Base-by-base conservation (phyloP, 257 asterid genomes). In the Eustoma russellianum region DNA sequence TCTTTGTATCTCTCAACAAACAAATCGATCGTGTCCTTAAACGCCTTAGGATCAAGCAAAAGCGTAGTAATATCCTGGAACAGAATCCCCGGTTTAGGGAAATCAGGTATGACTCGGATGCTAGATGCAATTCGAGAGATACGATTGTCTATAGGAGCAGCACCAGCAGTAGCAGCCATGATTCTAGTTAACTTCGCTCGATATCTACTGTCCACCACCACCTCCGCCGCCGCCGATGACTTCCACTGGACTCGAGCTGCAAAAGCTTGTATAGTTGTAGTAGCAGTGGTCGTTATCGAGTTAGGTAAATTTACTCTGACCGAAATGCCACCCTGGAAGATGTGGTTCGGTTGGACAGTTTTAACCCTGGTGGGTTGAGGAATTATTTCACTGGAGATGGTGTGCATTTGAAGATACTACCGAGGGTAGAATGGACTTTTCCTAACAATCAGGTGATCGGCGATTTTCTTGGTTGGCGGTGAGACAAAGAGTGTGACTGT, bases 11-110 rank as follows among this genome's bases (percentile, higher is more conserved):
- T 74, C 79, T 86, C 98, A 35, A 82, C 96, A 54, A 90, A 90
- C 87, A 86, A 71, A 77, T 90, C 95, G 52, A 90, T 75, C 14
- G 96, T 78, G 47, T 90, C 95, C 92, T 82, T 83, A 46, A 86
- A 90, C n/a, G 95, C 96, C 77, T 68, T 68, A 3, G 74, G 84
- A 83, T 86, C 95, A 61, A 86, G 96, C 61, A 90, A 56, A 73
- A 90, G n/a, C 61, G 98, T 86, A 19, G 96, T 90, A 66, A 90
- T 90, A 61, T 90, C 98, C 80, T 90, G 95, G 75, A 90, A 90
- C 84, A 77, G 9, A 47, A 90, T 90, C 70, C 98, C 96, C 17
- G 98, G 92, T 61, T 90, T 86, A 3, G 96, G 98, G 52, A 90
- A 90, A 68, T 90, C 89, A 43, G 87, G 95, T 52, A 86, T 90